Evolutionary conservation across 2,329 filamentous ascomycete species (phyloP), one percentile per base, ranked within the genome.

Genomic region (Fusarium xylarioides): DNA sequence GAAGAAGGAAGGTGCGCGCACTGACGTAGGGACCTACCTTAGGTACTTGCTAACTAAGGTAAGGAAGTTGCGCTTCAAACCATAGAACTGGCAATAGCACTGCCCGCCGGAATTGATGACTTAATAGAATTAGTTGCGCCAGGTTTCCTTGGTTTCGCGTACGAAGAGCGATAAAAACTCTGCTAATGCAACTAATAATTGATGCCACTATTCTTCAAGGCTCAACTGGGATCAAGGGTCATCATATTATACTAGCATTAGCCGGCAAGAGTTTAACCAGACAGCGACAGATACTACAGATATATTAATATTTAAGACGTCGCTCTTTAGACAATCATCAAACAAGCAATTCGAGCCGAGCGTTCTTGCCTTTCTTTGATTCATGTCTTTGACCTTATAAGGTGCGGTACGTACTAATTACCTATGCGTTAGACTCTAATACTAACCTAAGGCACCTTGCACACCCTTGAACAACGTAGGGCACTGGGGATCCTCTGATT

Each of bases 91-190:
- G 19, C 18, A 37, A 21, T 28, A 43, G 47, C 21, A 53, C 37
- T 34, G 43, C 37, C 61, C 49, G 47, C 42, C 35, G 49, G 26
- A 49, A 68, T 68, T 69, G 38, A 63, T 53, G 58, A 68, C 70
- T 74, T 56, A 65, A 65, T 68, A 62, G 38, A 28, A n/a, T 53
- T 28, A 53, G 37, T 56, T 46, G 58, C 57, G 52, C 66, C 66
- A 57, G 50, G 43, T 68, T 73, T 70, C 37, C 32, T 68, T 34
- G 26, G 55, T 44, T 61, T 57, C 43, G 28, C 18, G 42, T 50
- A 70, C 44, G 53, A 56, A 73, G 55, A 55, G 61, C 46, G 66
- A 50, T 57, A 43, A 44, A 70, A 68, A 57, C 58, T 62, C 35
- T 54, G 58, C 58, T 44, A 52, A 70, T 54, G 38, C 44, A 54